Evolutionary conservation across 306 rosid species (phyloP), one percentile per base, ranked within the genome.

Genomic region (Cicer cuneatum): DNA sequence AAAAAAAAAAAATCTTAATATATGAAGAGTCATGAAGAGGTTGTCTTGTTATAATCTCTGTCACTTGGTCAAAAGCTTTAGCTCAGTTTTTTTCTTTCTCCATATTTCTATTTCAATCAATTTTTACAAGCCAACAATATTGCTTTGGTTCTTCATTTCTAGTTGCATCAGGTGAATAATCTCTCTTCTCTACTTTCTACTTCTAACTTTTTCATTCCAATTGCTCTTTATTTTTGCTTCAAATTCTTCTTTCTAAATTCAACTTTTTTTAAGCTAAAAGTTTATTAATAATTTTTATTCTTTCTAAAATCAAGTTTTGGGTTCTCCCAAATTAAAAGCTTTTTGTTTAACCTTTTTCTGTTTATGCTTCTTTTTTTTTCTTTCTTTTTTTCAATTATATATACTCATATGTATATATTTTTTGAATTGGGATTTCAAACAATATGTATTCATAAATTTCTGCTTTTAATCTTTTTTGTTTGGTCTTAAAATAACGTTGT

Each of bases 41-140:
- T 51, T 47, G 42, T 74, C 77, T 75, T 73, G 35, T 13, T 66
- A 72, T 58, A 76, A 71, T 57, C 46, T 48, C 72, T 77, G 6
- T 12, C 7, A 19, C 48, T 58, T 72, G 69, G 81, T 85, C 85
- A 87, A 80, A 81, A 69, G 56, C 59, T 78, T 42, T 29, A 58
- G 52, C 80, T 38, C 13, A 47, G 33, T 57, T 82, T 82, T 67
- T 61, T 59, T 73, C 74, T 68, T 65, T 45, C 65, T 53, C 29
- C 3, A 24, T 70, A 82, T 10, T 54, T 12, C 40, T 63, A 80
- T 7, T 66, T 38, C 42, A 71, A 62, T 58, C 81, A 56, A 19
- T 66, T 78, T 70, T 45, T 63, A 24, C 64, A 58, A 39, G 40
- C 21, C 29, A 48, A 48, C 2, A n/a, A 48, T 5, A 16, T 53